Evolutionary conservation across 169 alveolate species (phyloP), one percentile per base, ranked within the genome.

Genomic region (Cardiosporidium cionae): DNA sequence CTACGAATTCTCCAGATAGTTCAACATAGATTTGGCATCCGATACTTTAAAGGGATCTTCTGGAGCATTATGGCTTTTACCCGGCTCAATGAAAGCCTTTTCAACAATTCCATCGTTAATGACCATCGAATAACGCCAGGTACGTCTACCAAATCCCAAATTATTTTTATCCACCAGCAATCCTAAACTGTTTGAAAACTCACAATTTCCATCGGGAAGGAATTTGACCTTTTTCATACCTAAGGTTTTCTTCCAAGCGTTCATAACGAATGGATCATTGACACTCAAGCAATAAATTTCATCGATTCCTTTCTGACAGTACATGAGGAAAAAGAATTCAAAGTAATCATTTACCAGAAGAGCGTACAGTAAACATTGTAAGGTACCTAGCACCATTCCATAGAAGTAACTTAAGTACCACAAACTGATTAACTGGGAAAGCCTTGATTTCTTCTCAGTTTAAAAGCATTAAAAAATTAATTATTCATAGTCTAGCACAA

Each of bases 101-200:
- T 78, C 78, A 36, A 84, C 67, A 9, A 67, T 70, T 58, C 82
- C 82, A 72, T 84, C 71, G 36, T 80, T 78, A 33, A 84, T 76
- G 66, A 84, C 84, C 53, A 77, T 80, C 44, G 84, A 79, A 31
- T 63, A 84, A 33, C 89, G 65, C 89, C 89, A 84, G 29, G 89
- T 82, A 31, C 89, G 70, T 76, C 65, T 65, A n/a, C 89, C 89
- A 76, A 84, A 80, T 58, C 84, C 84, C 54, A 77, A 80, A 44
- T 84, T 81, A 44, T 78, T 77, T 66, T 81, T 80, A 53, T 76
- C 84, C 35, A 80, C 87, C 25, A 81, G 76, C 89, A 81, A 80
- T 74, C 82, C 82, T 87, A 84, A 78, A 65, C 79, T 73, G 22
- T 74, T 76, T 32, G 89, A 75, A 65, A 84, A 84, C 53, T 73